phyloP scores from a whole-genome alignment of 2,329 filamentous ascomycete genomes.

The Fusarium circinatum region DNA sequence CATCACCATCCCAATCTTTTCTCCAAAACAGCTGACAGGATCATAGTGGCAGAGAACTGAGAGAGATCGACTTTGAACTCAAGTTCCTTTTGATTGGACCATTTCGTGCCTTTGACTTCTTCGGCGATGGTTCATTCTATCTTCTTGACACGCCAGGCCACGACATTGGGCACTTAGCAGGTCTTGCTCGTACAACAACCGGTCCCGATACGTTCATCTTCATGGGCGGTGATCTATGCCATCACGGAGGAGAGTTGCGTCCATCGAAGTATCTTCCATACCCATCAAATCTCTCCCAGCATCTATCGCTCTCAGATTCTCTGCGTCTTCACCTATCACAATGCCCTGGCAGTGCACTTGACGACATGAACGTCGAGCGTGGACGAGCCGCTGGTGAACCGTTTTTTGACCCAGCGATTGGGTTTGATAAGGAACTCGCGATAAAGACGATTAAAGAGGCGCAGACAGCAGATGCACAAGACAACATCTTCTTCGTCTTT shows the following conservation, averaged over 20 bases:
- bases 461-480: slow-evolving; percentile 7
- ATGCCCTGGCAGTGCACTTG: not conserved
- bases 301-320: slow-evolving; percentile 4
- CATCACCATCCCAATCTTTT: fast-evolving
- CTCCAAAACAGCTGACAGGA: fast-evolving
- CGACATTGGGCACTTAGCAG: slow-evolving; percentile 13
- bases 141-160: slow-evolving; percentile 28
- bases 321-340: not conserved
- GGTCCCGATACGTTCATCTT: not conserved
- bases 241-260: slow-evolving; percentile 9
- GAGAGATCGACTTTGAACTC: slow-evolving; percentile 18
- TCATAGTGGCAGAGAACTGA: not conserved
- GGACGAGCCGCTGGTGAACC: not conserved
- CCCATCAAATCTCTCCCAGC: not conserved
- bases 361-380: not conserved
- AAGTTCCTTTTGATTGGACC: not conserved
- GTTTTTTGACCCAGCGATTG: slow-evolving; percentile 12
- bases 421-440: not conserved
- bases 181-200: slow-evolving; percentile 18
- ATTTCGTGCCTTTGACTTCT: slow-evolving; percentile 27
- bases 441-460: slow-evolving; percentile 1
- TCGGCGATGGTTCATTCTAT: slow-evolving; percentile 26
- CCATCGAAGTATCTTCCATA: slow-evolving; percentile 2
- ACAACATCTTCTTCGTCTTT: slow-evolving; percentile 10
- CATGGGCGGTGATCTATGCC: slow-evolving; percentile 19